Base-by-base conservation (phyloP, 495 filamentous ascomycete genomes). In the Penicillium argentinense region DNA sequence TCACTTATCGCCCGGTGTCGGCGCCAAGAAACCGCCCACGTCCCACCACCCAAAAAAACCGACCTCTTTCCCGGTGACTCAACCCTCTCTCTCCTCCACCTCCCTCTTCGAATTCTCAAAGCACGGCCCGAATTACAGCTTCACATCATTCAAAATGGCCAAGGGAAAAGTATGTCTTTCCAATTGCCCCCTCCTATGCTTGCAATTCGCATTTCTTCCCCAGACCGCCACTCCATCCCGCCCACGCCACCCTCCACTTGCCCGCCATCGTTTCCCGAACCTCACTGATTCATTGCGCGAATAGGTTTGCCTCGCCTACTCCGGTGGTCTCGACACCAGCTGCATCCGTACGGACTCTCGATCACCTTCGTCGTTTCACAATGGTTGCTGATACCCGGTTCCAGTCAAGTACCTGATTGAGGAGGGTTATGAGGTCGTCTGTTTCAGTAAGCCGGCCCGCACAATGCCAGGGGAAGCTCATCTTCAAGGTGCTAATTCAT, bases 371-470 rank as follows among this genome's bases (percentile, higher is more conserved):
- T 21, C 33, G 47, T 29, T 12, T 8, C n/a, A 12, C 43, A 41
- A 53, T 55, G 18, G 21, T 47, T 54, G 32, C 55, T 56, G 52
- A 66, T 47, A 33, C 19, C n/a, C 33, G 18, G 27, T 9, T 39
- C 30, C 41, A 68, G 64, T 83, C 45, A 74, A 76, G 60, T 87
- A 82, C 80, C 75, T 86, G 47, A 78, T 86, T 47, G 81, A 87
- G 60, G 68, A 88, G 61, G 78, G 76, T 39, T 87, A 87, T 66
- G 81, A 83, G 45, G 82, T 86, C 46, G 74, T 86, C 30, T 80
- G 75, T 58, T 85, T 83, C 68, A 80, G 76, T 78, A 63, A 67
- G 72, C 67, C 14, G 14, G 21, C 13, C 33, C 33, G 30, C 44
- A 9, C 18, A 17, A 34, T 12, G 11, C 9, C 2, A 13, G 29